Percentiles rank a stretch among this genome's conserved stretches.
Evolutionary conservation across 768 basidiomycete genomes (phyloP).

Genomic region (Harrya chromipes): DNA sequence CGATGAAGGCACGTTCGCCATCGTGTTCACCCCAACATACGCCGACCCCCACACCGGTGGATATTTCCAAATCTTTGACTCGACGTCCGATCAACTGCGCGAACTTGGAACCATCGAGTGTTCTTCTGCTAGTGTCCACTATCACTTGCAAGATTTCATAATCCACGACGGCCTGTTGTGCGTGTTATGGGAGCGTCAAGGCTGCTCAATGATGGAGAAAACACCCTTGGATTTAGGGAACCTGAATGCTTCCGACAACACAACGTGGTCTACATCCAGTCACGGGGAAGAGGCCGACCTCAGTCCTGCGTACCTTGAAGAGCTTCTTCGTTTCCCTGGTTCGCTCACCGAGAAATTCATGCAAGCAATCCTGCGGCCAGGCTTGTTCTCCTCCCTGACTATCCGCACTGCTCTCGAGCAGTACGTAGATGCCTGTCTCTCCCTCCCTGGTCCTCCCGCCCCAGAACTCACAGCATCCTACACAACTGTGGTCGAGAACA

Average conservation of each 20-base stretch:
- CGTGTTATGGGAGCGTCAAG: slow-evolving; percentile 80
- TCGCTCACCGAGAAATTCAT: slow-evolving; percentile 79
- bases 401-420: slow-evolving; percentile 79
- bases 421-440: slow-evolving; percentile 71
- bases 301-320: slow-evolving; percentile 86
- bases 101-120: slow-evolving; percentile 59
- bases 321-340: slow-evolving; percentile 65
- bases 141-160: slow-evolving; percentile 78
- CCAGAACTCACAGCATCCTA: slow-evolving; percentile 61
- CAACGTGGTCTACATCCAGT: slow-evolving; percentile 52
- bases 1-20: slow-evolving; percentile 55
- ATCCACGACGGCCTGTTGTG: slow-evolving; percentile 51
- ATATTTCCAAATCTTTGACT: slow-evolving; percentile 67
- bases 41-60: slow-evolving; percentile 68
- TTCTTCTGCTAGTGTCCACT: slow-evolving; percentile 57
- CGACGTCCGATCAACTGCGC: slow-evolving; percentile 54
- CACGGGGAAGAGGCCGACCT: slow-evolving; percentile 73
- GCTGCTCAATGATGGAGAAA: slow-evolving; percentile 65
- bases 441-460: slow-evolving; percentile 55
- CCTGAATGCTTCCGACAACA: slow-evolving; percentile 25
- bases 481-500: slow-evolving; percentile 65
- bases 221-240: slow-evolving; percentile 44
- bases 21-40: slow-evolving; percentile 72
- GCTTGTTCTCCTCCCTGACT: slow-evolving; percentile 81
- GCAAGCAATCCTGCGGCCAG: slow-evolving; percentile 80